Percentiles rank a stretch among this genome's conserved stretches.
Conservation (phyloP, 1,139 yeast species). For the Candida tropicalis region DNA sequence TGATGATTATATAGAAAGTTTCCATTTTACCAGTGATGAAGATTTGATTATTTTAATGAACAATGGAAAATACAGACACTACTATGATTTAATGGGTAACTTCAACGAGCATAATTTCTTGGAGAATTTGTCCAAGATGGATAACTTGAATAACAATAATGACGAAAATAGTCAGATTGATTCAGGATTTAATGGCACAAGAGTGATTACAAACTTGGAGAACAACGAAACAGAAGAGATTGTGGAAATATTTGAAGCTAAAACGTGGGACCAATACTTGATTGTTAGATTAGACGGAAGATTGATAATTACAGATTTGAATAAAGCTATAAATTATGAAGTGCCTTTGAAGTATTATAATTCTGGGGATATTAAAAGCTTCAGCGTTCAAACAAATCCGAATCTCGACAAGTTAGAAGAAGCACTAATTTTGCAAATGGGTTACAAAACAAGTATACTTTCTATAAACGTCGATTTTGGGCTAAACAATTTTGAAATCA, state of each 20-base stretch:
- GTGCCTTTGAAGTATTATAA: constrained; percentile 23
- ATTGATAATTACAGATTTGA: constrained; percentile 32
- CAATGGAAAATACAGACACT: constrained; percentile 60
- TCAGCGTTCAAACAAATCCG: constrained; percentile 12
- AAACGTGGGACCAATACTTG: constrained; percentile 31
- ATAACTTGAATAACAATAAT: constrained; percentile 1
- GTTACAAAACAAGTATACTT: constrained; percentile 33
- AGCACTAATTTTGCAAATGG: constrained; percentile 25
- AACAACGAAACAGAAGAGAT: constrained; percentile 35
- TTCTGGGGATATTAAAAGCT: constrained; percentile 20
- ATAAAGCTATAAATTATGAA: constrained; percentile 27
- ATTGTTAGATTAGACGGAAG: constrained; percentile 31
- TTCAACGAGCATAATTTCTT: constrained; percentile 52
- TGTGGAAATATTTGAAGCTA: constrained; percentile 26
- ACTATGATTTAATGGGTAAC: constrained; percentile 69
- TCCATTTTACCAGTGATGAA: constrained; percentile 55
- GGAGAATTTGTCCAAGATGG: constrained; percentile 26
- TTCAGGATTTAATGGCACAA: neutral
- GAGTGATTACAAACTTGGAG: constrained; percentile 36
- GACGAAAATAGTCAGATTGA: constrained; percentile 1
- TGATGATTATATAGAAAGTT: constrained; percentile 58
- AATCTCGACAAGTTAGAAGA: constrained; percentile 12
- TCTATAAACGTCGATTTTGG: constrained; percentile 30
- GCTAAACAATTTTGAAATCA: constrained; percentile 25
- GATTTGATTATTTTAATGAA: constrained; percentile 62